Percentiles rank a stretch among this genome's conserved stretches.
These are phyloP conservation scores for Moringa oleifera DNA, from an alignment of 345 rosid genomes.

Conservation along the genomic window DNA sequence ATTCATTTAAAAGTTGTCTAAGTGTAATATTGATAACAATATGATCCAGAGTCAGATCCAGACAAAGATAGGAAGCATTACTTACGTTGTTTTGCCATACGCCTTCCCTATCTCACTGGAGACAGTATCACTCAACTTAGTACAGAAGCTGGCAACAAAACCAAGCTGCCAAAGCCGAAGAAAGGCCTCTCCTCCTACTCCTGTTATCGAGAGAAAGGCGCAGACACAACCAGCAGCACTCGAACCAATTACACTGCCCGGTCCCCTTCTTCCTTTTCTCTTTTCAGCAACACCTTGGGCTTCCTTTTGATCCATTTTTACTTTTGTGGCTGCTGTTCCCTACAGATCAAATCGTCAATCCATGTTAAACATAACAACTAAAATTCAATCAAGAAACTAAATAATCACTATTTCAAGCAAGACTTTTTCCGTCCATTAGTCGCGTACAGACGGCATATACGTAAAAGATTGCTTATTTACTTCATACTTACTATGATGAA, in stretches of 20 bases:
- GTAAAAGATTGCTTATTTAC: too few relatives aligned
- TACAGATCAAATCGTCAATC: slow-evolving; percentile 25
- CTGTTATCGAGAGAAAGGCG: slow-evolving; percentile 65
- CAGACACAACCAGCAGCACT: slow-evolving; percentile 96
- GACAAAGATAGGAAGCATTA: slow-evolving; percentile 9
- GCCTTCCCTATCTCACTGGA: slow-evolving; percentile 98
- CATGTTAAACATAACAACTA: neutral
- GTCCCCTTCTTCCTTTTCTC: slow-evolving; percentile 93
- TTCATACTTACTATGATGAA: slow-evolving; percentile 47
- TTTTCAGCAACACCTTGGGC: slow-evolving; percentile 95
- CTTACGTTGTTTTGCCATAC: slow-evolving; percentile 93
- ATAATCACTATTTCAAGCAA: neutral
- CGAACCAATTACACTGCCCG: slow-evolving; percentile 95
- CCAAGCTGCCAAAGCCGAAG: slow-evolving; percentile 71
- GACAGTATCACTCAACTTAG: slow-evolving; percentile 90
- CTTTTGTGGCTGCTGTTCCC: slow-evolving; percentile 96
- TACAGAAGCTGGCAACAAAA: slow-evolving; percentile 92
- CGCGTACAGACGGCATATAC: too few relatives aligned
- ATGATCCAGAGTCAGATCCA: neutral
- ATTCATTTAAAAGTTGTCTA: too few relatives aligned
- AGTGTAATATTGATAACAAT: neutral
- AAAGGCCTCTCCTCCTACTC: slow-evolving; percentile 57
- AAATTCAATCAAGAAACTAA: too few relatives aligned
- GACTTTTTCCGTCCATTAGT: too few relatives aligned
- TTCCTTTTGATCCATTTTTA: slow-evolving; percentile 94